Conservation (phyloP, 2,329 filamentous ascomycete genomes). For the Colletotrichum euphorbiae region DNA sequence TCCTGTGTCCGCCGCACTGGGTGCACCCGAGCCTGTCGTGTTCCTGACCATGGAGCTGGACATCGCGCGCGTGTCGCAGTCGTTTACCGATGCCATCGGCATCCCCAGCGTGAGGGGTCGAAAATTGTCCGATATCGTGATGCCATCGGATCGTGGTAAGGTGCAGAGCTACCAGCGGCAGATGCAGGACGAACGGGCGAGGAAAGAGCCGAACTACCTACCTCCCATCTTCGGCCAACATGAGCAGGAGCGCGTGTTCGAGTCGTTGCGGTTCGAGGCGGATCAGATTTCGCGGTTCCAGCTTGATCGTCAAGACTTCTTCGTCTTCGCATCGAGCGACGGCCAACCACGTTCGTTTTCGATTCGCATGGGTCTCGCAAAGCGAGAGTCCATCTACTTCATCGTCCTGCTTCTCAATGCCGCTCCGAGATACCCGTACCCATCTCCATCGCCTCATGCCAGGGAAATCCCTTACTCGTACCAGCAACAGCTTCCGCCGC, state of each 20-base stretch:
- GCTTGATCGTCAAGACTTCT: constrained; percentile 65
- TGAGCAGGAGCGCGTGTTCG: constrained; percentile 66
- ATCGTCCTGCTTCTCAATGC: constrained; percentile 63
- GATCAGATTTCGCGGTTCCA: constrained; percentile 66
- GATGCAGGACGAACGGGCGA: constrained; percentile 68
- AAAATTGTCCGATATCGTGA: constrained; percentile 66
- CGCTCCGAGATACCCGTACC: constrained; percentile 54
- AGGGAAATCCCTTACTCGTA: constrained; percentile 58
- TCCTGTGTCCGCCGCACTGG: constrained; percentile 55
- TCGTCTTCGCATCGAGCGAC: constrained; percentile 65
- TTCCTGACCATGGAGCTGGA: constrained; percentile 70
- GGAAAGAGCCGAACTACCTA: constrained; percentile 71
- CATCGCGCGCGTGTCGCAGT: constrained; percentile 65
- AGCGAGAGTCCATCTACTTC: constrained; percentile 72
- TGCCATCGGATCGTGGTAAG: constrained; percentile 63
- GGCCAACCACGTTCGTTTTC: constrained; percentile 63
- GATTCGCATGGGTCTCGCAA: constrained; percentile 67
- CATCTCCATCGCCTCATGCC: constrained; percentile 58
- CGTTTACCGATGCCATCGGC: constrained; percentile 68
- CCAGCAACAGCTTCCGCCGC: constrained; percentile 50
- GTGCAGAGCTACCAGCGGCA: constrained; percentile 61
- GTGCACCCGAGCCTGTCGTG: constrained; percentile 64
- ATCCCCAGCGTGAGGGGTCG: constrained; percentile 59
- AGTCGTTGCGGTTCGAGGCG: constrained; percentile 63
- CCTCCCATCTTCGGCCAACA: constrained; percentile 70